phyloP scores from a whole-genome alignment of 2,329 filamentous ascomycete genomes.

The Colletotrichum liaoningense region DNA sequence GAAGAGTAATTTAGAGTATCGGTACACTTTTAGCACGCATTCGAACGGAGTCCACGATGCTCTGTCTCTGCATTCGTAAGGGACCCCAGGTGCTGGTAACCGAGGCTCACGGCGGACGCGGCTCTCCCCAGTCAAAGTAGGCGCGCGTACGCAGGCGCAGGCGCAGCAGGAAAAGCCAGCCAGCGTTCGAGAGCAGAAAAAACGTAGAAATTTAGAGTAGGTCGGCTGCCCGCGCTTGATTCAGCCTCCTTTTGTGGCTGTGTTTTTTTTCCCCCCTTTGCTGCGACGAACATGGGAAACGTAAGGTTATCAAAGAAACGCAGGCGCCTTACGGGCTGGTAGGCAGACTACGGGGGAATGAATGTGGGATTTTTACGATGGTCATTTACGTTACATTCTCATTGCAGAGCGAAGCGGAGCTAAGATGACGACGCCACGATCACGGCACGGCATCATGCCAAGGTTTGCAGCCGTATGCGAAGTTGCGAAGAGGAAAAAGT shows the following conservation, averaged over 20 bases:
- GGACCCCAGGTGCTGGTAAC: neutral
- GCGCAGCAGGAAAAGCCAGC: neutral
- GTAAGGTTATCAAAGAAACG: neutral
- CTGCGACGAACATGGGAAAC: neutral
- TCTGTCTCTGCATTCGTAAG: neutral
- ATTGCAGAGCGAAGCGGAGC: neutral
- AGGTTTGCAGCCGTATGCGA: too few species aligned
- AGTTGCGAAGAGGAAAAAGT: too few species aligned
- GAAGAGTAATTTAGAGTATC: neutral
- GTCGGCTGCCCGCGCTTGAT: neutral
- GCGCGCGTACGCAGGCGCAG: neutral
- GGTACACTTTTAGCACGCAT: neutral
- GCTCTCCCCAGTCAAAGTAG: neutral
- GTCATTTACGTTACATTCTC: neutral
- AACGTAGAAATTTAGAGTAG: neutral
- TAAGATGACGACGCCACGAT: neutral
- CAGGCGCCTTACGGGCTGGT: neutral
- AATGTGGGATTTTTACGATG: neutral
- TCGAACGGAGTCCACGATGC: neutral
- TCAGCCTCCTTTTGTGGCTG: neutral
- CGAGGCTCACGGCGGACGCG: neutral
- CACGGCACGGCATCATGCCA: neutral
- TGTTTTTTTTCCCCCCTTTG: neutral
- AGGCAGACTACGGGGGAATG: neutral
- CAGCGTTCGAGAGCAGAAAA: neutral